A percentile compares a stretch with the other conserved stretches of the same genome.
These are phyloP conservation scores for Colletotrichum incanum DNA, from an alignment of 2,329 filamentous ascomycete genomes.

Conservation along the genomic window DNA sequence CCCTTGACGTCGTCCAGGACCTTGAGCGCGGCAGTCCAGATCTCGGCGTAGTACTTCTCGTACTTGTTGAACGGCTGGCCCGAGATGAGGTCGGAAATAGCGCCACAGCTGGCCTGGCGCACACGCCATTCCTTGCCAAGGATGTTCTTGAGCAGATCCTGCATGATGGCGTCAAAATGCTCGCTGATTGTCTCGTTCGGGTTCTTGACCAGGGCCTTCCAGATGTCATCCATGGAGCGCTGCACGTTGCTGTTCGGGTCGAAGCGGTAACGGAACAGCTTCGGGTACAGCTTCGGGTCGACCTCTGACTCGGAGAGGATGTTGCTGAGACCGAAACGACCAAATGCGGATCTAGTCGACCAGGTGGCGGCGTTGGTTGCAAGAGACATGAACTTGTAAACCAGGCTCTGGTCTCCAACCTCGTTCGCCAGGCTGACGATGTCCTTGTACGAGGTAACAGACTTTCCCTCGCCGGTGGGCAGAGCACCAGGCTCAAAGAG, in stretches of 20 bases:
- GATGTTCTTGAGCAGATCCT: constrained; percentile 88
- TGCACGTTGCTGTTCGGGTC: constrained; percentile 96
- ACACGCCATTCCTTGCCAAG: constrained; percentile 94
- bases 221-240: constrained; percentile 97
- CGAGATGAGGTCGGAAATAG: constrained; percentile 89
- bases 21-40: constrained; percentile 90
- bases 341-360: constrained; percentile 97
- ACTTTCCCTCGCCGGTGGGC: constrained; percentile 90
- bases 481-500: constrained; percentile 93
- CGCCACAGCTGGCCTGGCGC: constrained; percentile 91
- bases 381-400: constrained; percentile 98
- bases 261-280: constrained; percentile 94
- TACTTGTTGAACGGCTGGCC: constrained; percentile 84
- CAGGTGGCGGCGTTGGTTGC: constrained; percentile 97
- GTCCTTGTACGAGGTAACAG: constrained; percentile 96
- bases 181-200: constrained; percentile 81
- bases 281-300: constrained; percentile 95
- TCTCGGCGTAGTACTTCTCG: constrained; percentile 85
- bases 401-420: constrained; percentile 94
- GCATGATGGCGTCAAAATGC: constrained; percentile 91
- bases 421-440: constrained; percentile 97
- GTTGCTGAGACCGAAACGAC: constrained; percentile 91
- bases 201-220: constrained; percentile 96
- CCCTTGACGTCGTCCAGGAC: constrained; percentile 97
- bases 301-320: constrained; percentile 90